Percentiles rank a stretch among this genome's conserved stretches.
Conservation (phyloP, 2,329 filamentous ascomycete genomes). For the Aspergillus sp. region DNA sequence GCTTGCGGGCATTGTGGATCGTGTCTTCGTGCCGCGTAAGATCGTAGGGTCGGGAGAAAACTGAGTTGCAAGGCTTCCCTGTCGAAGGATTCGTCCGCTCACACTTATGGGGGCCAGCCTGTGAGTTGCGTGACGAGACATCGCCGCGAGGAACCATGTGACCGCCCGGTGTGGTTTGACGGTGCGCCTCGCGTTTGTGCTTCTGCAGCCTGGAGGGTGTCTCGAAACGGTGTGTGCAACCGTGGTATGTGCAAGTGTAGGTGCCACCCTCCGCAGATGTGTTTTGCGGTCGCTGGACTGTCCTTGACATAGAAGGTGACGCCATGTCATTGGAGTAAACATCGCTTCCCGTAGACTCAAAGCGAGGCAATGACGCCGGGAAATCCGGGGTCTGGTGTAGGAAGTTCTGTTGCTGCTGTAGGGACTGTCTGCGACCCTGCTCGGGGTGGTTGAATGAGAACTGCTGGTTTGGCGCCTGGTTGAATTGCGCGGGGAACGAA, state of each 20-base stretch:
- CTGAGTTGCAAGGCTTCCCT: conserved; percentile 88
- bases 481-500: conserved; percentile 42
- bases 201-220: conserved; percentile 84
- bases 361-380: conserved; percentile 58
- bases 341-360: conserved; percentile 63
- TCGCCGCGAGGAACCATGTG: conserved; percentile 41
- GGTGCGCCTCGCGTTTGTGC: conserved; percentile 92
- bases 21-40: conserved; percentile 95
- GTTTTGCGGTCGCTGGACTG: conserved; percentile 55
- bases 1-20: conserved; percentile 91
- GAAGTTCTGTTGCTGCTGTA: conserved; percentile 31
- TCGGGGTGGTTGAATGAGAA: conserved; percentile 45
- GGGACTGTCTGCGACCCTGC: conserved; percentile 23
- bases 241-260: conserved; percentile 95
- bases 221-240: conserved; percentile 84
- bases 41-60: conserved; percentile 95
- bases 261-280: conserved; percentile 77
- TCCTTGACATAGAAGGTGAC: conserved; percentile 30
- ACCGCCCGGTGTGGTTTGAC: conserved; percentile 63
- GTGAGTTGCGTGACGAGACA: conserved; percentile 68
- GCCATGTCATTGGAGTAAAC: conserved; percentile 33
- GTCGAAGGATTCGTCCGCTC: conserved; percentile 92
- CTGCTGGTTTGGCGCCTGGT: conserved; percentile 50
- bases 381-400: conserved; percentile 56
- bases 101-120: conserved; percentile 90